Evolutionary conservation across 2,329 filamentous ascomycete genomes (phyloP), one percentile per base, ranked within the genome.

Genomic region (Pleurostoma richardsiae): DNA sequence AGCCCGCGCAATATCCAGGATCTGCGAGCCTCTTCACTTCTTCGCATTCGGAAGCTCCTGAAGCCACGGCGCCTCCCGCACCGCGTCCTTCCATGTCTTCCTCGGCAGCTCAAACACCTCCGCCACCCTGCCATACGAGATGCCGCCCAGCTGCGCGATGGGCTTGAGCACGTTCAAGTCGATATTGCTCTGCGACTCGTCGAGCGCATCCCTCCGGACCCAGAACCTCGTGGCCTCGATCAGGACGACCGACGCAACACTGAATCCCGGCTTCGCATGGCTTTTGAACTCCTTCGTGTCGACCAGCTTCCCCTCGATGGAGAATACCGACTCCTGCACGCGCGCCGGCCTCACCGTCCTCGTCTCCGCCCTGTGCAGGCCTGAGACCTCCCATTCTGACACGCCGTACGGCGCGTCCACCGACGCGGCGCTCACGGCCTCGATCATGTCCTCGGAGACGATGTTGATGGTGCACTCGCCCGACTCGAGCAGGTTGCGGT

Each of bases 391-490:
- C 49, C 52, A 53, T 54, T 84, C 80, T 0, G 72, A 77, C 5
- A 76, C 59, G 0, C 79, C 79, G 47, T 75, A 76, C 0, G 80
- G 80, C 0, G 76, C 69, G 56, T 83, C 81, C 50, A 83, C 74
- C 1, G 72, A 70, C 5, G 74, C 75, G n/a, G 73, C 72, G 52
- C 84, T 84, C 4, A 78, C 79, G 2, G 81, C 80, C 60, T 84
- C 80, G 48, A 83, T 61, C 50, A 74, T 82, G 52, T 83, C 75
- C 61, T 83, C 80, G 3, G 71, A 76, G 50, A 84, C 77, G 49
- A 83, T 82, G 56, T 83, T 84, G 60, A 84, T 76, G 30, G 70
- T 69, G 48, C 79, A 82, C 58, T 85, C 80, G 19, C 70, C 67
- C 0, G 74, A 77, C 30, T 80, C 78, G 2, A 70, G 47, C 36